Conservation (phyloP, 208 protist species). For the Trypanosoma cruzi region DNA sequence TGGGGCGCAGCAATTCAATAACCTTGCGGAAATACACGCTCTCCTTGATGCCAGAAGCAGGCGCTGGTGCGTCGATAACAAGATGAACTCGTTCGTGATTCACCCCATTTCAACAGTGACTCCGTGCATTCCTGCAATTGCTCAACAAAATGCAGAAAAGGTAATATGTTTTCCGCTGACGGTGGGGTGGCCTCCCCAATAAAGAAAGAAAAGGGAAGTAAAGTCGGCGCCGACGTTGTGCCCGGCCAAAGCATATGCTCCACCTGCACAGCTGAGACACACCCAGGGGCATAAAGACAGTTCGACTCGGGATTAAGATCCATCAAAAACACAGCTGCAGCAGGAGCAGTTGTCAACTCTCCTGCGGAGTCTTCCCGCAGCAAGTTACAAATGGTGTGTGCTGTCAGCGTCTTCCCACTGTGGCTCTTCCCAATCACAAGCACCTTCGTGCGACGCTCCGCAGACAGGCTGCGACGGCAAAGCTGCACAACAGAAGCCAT, state of each 20-base stretch:
- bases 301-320: constrained; percentile 83
- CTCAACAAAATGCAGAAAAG: constrained; percentile 59
- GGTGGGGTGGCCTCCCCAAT: constrained; percentile 47
- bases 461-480: constrained; percentile 48
- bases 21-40: constrained; percentile 75
- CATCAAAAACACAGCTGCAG: constrained; percentile 37
- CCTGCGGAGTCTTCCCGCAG: constrained; percentile 36
- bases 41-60: constrained; percentile 50
- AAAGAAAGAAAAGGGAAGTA: constrained; percentile 64
- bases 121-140: constrained; percentile 64
- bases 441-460: constrained; percentile 36
- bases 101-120: constrained; percentile 24
- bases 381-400: constrained; percentile 79
- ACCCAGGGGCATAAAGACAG: constrained; percentile 65
- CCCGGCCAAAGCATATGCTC: constrained; percentile 48
- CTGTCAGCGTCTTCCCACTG: constrained; percentile 66
- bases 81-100: constrained; percentile 33
- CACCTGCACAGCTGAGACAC: constrained; percentile 37
- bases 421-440: constrained; percentile 62
- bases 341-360: constrained; percentile 17
- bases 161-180: constrained; percentile 31
- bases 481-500: constrained; percentile 60
- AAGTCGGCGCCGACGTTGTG: constrained; percentile 37
- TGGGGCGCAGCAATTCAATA: constrained; percentile 65
- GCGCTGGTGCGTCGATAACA: constrained; percentile 75